These are phyloP conservation scores for Auricularia auricula-judae DNA, from an alignment of 768 basidiomycete species.

Conservation along the genomic window DNA sequence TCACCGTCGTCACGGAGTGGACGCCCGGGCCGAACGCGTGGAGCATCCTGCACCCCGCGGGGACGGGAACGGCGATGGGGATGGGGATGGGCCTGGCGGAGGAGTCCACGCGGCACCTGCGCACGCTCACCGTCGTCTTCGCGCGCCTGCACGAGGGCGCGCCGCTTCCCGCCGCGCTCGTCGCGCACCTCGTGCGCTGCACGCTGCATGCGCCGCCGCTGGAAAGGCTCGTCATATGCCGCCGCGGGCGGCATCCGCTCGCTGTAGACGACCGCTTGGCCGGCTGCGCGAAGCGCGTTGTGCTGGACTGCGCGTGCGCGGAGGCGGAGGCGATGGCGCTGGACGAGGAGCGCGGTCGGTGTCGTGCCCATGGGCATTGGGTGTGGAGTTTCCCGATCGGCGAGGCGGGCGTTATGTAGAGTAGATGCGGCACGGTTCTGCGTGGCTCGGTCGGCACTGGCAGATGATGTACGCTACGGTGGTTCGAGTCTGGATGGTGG, in stretches of 20 bases:
- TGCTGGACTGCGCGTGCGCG: neutral
- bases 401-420: neutral
- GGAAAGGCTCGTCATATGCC: neutral
- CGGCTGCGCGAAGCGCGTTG: neutral
- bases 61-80: neutral
- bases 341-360: neutral
- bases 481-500: too few species aligned
- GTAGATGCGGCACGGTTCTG: too few species aligned
- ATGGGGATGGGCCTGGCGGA: too few species aligned
- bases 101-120: neutral
- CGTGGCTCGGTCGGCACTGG: too few species aligned
- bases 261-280: neutral
- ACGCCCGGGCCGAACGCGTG: neutral
- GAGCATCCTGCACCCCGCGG: neutral
- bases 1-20: neutral
- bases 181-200: neutral
- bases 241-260: neutral
- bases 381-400: neutral
- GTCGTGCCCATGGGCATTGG: neutral
- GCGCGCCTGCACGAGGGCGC: neutral
- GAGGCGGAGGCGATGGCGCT: neutral
- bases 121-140: neutral
- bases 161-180: neutral
- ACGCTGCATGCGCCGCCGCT: neutral
- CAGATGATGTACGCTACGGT: too few species aligned